Evolutionary conservation across 305 asterid genomes (phyloP).

Genomic region (Rubia occidens): DNA sequence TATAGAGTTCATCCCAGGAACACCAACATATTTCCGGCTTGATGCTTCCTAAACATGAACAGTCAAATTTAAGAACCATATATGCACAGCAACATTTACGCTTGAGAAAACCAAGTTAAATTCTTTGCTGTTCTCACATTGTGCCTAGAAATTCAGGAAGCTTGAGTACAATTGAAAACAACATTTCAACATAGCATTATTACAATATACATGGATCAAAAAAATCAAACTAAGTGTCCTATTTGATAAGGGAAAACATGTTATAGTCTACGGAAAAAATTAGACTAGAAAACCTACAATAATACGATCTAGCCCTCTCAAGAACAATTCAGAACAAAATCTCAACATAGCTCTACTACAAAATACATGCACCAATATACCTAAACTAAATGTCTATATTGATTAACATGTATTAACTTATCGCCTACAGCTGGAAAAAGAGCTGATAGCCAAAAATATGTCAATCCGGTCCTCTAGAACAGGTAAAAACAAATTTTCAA

Average conservation of each 20-base stretch:
- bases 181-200: conserved; percentile 1
- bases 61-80: conserved; percentile 13
- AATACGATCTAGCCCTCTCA: no score
- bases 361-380: no score
- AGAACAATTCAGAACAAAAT: neutral
- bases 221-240: neutral
- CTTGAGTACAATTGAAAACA: neutral
- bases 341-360: neutral
- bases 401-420: neutral
- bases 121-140: neutral
- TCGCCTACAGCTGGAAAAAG: no score
- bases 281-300: neutral
- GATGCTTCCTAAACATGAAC: conserved; percentile 46
- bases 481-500: no score
- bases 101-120: neutral
- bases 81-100: neutral
- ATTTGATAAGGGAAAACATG: neutral
- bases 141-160: neutral
- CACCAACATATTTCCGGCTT: conserved; percentile 63
- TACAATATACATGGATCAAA: neutral
- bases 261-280: neutral
- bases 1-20: conserved; percentile 88
- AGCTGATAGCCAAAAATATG: neutral
- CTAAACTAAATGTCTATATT: no score
- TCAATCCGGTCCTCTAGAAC: neutral